A percentile compares a stretch with the other conserved stretches of the same genome.
Conservation (phyloP, 257 asterid species). For the Gynochthodes officinalis region DNA sequence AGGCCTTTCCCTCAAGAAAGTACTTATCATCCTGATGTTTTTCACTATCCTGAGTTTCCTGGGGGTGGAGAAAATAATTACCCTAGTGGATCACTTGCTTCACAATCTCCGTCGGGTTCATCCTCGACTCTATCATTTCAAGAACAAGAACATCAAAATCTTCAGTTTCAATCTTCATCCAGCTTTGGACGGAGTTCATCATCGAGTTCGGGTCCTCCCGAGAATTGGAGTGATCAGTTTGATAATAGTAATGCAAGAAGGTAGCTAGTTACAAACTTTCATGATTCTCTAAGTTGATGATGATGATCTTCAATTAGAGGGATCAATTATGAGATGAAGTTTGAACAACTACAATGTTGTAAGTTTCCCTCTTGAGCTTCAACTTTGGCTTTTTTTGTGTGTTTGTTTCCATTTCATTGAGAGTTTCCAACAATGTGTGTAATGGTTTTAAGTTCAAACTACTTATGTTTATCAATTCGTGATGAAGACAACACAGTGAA, state of each 20-base stretch:
- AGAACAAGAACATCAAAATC: slow-evolving; percentile 19
- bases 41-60: slow-evolving; percentile 37
- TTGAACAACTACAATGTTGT: slow-evolving; percentile 4
- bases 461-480: too few relatives aligned
- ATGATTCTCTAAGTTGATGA: not conserved
- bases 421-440: not conserved
- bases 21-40: slow-evolving; percentile 17
- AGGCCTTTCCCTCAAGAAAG: slow-evolving; percentile 1
- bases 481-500: too few relatives aligned
- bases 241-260: slow-evolving; percentile 24
- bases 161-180: slow-evolving; percentile 36
- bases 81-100: slow-evolving; percentile 25
- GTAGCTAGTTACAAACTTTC: slow-evolving; percentile 16
- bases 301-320: not conserved
- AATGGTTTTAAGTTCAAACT: not conserved
- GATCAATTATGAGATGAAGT: not conserved
- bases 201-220: slow-evolving; percentile 23
- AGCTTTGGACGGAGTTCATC: slow-evolving; percentile 21
- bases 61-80: slow-evolving; percentile 8
- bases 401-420: not conserved
- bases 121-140: slow-evolving; percentile 19
- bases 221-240: slow-evolving; percentile 35
- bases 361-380: slow-evolving; percentile 5
- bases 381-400: slow-evolving; percentile 7
- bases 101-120: slow-evolving; percentile 29